Conservation (phyloP, 164 flowering plant species). For the Sedum album region DNA sequence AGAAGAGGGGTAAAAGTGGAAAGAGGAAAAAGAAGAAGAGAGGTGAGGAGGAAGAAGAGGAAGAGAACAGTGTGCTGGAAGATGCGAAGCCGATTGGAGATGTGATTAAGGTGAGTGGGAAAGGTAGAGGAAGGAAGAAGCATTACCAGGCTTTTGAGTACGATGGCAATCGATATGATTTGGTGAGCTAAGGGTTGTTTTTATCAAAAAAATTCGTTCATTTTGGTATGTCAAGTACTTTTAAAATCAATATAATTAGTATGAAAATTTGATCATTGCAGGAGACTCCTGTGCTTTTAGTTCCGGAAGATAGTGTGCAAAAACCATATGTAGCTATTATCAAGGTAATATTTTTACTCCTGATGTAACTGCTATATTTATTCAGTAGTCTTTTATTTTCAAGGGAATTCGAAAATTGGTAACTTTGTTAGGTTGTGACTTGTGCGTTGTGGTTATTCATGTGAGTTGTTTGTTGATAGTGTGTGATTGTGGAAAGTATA, state of each 20-base stretch:
- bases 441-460: background rate
- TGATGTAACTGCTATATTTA: background rate
- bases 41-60: background rate
- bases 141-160: constrained; percentile 59
- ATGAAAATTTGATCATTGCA: constrained; percentile 19
- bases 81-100: constrained; percentile 79
- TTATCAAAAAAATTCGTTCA: background rate
- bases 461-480: background rate
- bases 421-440: too few species aligned
- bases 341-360: constrained; percentile 43
- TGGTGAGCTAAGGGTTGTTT: constrained; percentile 34
- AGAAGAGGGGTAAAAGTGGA: background rate
- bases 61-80: constrained; percentile 14
- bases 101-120: constrained; percentile 43
- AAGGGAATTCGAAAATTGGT: background rate
- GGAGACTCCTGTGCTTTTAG: constrained; percentile 90
- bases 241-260: too few species aligned
- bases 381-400: background rate
- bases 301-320: constrained; percentile 60
- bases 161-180: constrained; percentile 50
- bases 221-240: background rate
- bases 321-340: constrained; percentile 97
- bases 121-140: constrained; percentile 38
- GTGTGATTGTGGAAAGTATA: background rate
- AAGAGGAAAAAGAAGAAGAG: background rate